Evolutionary conservation across 768 basidiomycete genomes (phyloP), one percentile per base, ranked within the genome.

Genomic region (Suillus spraguei): DNA sequence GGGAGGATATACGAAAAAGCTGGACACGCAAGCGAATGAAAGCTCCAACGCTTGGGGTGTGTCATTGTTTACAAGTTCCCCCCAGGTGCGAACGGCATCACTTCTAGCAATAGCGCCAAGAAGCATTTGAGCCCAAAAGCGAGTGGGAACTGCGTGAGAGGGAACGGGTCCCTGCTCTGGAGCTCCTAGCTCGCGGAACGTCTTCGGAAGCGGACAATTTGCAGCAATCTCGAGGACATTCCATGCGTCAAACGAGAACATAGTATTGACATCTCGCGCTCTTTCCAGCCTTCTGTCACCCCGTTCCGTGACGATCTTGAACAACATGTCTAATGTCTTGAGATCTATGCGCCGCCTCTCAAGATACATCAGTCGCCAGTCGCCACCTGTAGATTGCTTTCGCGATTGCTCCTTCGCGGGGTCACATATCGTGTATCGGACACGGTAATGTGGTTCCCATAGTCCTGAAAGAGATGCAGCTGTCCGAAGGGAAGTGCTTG

Each of bases 381-480:
- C 76, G 39, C 73, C 71, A 20, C 70, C 67, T 17, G 69, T 64
- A 9, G 61, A 61, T 20, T 68, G 60, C 53, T 60, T 73, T 39
- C 83, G 78, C 46, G 66, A 68, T 32, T 64, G 65, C 67, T 88
- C 85, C 0, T 68, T 71, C 20, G 60, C 65, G 17, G 76, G 68
- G 54, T 79, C 73, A 66, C 71, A 76, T 66, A 83, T 75, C 5
- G 72, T 74, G 70, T 86, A 89, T 13, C 85, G 82, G 36, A 60
- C 71, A 33, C 65, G 75, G 69, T 87, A 89, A 60, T 85, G 84
- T 0, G 78, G 68, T 66, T 83, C 75, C 87, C 87, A 89, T 39
- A 88, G 60, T 5, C 68, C 60, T 0, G 80, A 61, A 2, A 78
- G 28, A 16, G 72, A 76, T 3, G 83, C 82, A 6, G 82, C 86